Evolutionary conservation across 345 rosid genomes (phyloP).

Genomic region (Garcia nutans): DNA sequence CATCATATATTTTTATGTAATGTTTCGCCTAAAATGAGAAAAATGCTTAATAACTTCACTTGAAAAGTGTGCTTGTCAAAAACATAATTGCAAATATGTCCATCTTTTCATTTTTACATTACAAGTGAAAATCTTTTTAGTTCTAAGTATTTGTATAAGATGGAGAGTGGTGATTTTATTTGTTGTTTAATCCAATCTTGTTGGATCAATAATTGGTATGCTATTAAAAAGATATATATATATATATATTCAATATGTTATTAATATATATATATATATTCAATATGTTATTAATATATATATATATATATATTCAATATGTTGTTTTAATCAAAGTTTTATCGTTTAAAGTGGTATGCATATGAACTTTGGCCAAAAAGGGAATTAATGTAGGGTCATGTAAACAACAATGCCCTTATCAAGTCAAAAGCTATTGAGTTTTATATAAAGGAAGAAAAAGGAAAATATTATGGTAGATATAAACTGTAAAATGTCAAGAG

Average conservation of each 20-base stretch:
- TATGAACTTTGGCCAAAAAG: not conserved
- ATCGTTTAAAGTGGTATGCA: not conserved
- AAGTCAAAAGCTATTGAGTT: not conserved
- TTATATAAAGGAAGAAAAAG: no score
- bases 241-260: not conserved
- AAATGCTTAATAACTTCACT: not conserved
- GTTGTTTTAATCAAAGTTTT: not conserved
- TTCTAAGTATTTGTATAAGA: no score
- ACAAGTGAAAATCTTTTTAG: no score
- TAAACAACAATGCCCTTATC: not conserved
- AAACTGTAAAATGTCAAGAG: no score
- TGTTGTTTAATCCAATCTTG: not conserved
- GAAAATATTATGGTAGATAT: not conserved
- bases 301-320: not conserved
- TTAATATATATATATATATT: no score
- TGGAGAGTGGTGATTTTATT: no score
- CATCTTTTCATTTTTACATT: no score
- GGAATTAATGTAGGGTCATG: not conserved
- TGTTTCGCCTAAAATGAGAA: not conserved
- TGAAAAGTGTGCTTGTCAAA: not conserved
- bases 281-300: no score
- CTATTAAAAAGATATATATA: not conserved
- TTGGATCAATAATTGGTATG: constrained; percentile 3
- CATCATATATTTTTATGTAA: no score
- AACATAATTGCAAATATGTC: not conserved